These are phyloP conservation scores for Aspergillus intermedius DNA, from an alignment of 2,329 filamentous ascomycete species.

Conservation along the genomic window DNA sequence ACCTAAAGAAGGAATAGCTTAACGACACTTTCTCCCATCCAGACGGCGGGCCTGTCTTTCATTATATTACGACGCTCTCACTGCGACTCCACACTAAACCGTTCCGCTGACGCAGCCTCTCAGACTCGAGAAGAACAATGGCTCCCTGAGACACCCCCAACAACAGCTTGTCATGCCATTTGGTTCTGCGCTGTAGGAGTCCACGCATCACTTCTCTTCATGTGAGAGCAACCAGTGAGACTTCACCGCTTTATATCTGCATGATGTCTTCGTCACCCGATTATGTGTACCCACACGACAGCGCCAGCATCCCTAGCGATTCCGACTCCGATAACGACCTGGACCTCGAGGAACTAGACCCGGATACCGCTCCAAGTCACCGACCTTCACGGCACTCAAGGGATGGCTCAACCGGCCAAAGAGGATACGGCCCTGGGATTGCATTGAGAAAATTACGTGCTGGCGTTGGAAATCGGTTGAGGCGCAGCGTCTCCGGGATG, in stretches of 20 bases:
- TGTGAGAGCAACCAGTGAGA: conserved; percentile 2
- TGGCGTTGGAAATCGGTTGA: conserved; percentile 39
- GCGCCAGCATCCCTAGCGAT: conserved; percentile 25
- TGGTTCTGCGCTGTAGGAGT: conserved; percentile 12
- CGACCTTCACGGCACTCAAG: conserved; percentile 16
- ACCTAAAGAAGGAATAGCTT: background rate
- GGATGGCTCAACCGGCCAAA: conserved; percentile 21
- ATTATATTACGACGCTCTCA: background rate
- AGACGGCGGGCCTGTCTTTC: background rate
- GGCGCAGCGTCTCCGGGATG: conserved; percentile 38
- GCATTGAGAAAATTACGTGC: conserved; percentile 46
- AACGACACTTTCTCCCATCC: background rate
- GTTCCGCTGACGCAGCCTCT: background rate
- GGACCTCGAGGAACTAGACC: conserved; percentile 42
- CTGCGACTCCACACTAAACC: background rate
- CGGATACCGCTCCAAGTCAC: conserved; percentile 22
- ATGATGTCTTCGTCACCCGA: conserved; percentile 33
- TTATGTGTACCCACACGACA: conserved; percentile 28
- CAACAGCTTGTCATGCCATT: conserved; percentile 18
- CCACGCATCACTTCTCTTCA: conserved; percentile 13
- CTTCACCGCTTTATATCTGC: background rate
- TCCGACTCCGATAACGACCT: conserved; percentile 40
- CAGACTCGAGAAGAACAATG: conserved; percentile 10
- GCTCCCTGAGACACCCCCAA: conserved; percentile 8
- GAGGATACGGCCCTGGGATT: conserved; percentile 34